phyloP scores from a whole-genome alignment of 768 basidiomycete genomes.

The Phlegmacium glaucopus region DNA sequence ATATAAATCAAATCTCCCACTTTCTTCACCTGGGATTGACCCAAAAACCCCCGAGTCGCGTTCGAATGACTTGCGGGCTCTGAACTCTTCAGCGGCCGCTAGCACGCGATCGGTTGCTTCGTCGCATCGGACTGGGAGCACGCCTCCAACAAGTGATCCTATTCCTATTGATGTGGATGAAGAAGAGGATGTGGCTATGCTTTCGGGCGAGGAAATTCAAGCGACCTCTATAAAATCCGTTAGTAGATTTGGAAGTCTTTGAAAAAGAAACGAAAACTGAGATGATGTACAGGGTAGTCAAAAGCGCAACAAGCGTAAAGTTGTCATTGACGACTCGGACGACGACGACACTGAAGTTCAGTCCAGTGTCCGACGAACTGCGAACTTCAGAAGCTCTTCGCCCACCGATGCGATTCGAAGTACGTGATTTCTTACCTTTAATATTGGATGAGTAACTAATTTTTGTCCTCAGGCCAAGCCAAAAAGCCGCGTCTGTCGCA shows the following conservation, averaged over 20 bases:
- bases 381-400: conserved; percentile 32
- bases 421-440: conserved; percentile 8
- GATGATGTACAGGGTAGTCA: conserved; percentile 17
- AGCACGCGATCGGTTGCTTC: conserved; percentile 34
- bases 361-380: conserved; percentile 17
- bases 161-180: conserved; percentile 68
- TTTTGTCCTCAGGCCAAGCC: conserved; percentile 30
- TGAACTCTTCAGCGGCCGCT: conserved; percentile 35
- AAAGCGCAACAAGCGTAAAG: conserved; percentile 61
- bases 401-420: conserved; percentile 34
- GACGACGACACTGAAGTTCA: conserved; percentile 43
- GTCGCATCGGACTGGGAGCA: conserved; percentile 45
- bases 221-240: conserved; percentile 30
- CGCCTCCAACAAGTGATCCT: conserved; percentile 76
- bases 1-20: conserved; percentile 28
- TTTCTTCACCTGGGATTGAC: conserved; percentile 27
- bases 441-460: neutral
- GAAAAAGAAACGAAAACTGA: neutral
- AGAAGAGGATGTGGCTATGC: conserved; percentile 31
- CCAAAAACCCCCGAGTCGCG: conserved; percentile 41
- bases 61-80: conserved; percentile 19
- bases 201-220: conserved; percentile 48
- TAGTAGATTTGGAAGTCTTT: conserved; percentile 9
- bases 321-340: conserved; percentile 67
- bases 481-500: conserved; percentile 65